phyloP scores from a whole-genome alignment of 208 protist genomes.

The Trypanosoma scelopori region DNA sequence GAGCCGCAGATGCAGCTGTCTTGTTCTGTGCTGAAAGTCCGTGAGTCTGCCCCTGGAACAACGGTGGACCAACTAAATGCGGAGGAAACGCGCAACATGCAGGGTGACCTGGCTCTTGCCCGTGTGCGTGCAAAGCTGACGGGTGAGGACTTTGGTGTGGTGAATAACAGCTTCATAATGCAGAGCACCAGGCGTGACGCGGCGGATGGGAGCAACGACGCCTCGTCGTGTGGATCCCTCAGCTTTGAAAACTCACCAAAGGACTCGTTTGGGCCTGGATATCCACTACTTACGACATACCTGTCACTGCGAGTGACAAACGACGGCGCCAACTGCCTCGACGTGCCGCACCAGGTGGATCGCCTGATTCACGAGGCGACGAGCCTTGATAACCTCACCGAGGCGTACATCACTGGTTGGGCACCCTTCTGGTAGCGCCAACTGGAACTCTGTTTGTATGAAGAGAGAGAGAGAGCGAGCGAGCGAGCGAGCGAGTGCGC shows the following conservation, averaged over 20 bases:
- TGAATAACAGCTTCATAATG: constrained; percentile 67
- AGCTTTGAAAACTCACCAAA: constrained; percentile 34
- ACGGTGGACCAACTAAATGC: constrained; percentile 29
- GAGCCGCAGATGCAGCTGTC: constrained; percentile 76
- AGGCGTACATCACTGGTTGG: constrained; percentile 91
- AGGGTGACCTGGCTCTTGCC: constrained; percentile 81
- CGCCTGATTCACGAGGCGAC: constrained; percentile 89
- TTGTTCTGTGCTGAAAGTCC: constrained; percentile 56
- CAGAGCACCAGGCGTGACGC: constrained; percentile 37
- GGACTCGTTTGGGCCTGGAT: constrained; percentile 20
- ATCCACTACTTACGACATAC: constrained; percentile 74
- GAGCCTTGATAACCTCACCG: constrained; percentile 84
- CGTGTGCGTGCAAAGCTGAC: constrained; percentile 86
- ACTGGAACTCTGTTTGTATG: no score
- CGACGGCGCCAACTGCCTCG: constrained; percentile 56
- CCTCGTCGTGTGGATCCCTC: constrained; percentile 51
- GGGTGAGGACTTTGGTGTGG: constrained; percentile 80
- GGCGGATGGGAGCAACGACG: constrained; percentile 24
- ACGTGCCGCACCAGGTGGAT: constrained; percentile 87
- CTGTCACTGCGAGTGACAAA: constrained; percentile 62
- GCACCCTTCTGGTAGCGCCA: constrained; percentile 84
- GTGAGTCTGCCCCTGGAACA: constrained; percentile 13
- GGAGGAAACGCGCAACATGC: constrained; percentile 84
- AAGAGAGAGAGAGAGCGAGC: no score
- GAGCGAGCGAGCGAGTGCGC: no score